These are phyloP conservation scores for Fusarium multiceps DNA, from an alignment of 2,329 filamentous ascomycete species.

Conservation along the genomic window DNA sequence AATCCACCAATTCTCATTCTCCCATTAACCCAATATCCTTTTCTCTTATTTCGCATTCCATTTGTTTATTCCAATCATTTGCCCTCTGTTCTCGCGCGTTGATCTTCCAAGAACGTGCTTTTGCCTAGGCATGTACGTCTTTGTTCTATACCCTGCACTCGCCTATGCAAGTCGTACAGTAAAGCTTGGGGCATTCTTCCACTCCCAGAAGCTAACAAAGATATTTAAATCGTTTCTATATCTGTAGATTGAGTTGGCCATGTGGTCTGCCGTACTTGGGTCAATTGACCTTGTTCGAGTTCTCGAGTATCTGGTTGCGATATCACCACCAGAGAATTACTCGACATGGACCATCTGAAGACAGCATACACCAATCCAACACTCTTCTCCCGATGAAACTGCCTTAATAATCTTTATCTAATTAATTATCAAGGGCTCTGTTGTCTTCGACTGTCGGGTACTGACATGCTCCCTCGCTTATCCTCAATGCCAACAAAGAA, in stretches of 20 bases:
- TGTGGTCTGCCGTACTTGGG: no score
- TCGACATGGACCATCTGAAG: no score
- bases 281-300: not conserved
- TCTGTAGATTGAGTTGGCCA: no score
- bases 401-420: no score
- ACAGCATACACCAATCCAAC: no score
- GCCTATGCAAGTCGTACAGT: not conserved
- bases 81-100: not conserved
- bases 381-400: no score
- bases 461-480: not conserved
- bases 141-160: not conserved
- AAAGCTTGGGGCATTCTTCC: not conserved
- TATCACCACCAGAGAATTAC: no score
- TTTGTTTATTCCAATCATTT: not conserved
- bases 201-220: not conserved
- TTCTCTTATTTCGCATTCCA: accelerated
- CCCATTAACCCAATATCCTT: accelerated
- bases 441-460: no score
- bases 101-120: not conserved
- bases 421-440: no score
- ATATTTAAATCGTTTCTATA: not conserved
- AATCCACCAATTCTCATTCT: not conserved
- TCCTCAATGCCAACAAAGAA: not conserved
- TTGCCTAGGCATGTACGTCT: not conserved
- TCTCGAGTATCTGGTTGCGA: no score